Conservation (phyloP, 2,329 filamentous ascomycete species). For the Cytospora piceicola region DNA sequence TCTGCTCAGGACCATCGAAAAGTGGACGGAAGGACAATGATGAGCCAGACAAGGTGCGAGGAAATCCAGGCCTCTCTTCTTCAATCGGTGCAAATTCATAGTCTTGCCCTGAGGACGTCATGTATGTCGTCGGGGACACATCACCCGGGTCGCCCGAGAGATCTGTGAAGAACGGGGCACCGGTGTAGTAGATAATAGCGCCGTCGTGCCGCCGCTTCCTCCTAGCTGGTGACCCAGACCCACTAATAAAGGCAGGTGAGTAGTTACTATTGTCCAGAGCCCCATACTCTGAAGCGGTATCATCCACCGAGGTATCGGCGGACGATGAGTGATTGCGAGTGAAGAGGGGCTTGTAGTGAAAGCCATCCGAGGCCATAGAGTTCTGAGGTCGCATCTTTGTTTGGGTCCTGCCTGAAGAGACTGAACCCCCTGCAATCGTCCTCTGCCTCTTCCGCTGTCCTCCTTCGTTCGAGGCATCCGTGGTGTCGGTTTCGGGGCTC, state of each 20-base stretch:
- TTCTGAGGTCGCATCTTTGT: constrained; percentile 46
- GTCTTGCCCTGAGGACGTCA: constrained; percentile 51
- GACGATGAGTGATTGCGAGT: constrained; percentile 53
- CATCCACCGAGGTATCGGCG: constrained; percentile 52
- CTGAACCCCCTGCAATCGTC: constrained; percentile 43
- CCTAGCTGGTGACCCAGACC: constrained; percentile 51
- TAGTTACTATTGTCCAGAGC: constrained; percentile 53
- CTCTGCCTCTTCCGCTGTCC: constrained; percentile 52
- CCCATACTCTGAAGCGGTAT: constrained; percentile 49
- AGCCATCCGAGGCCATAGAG: constrained; percentile 48
- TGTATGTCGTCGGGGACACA: constrained; percentile 51
- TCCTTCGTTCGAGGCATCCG: constrained; percentile 47
- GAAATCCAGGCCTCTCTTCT: constrained; percentile 36
- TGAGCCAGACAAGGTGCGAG: constrained; percentile 56
- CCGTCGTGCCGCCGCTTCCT: constrained; percentile 65
- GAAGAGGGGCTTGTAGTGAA: constrained; percentile 69
- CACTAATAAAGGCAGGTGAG: constrained; percentile 52
- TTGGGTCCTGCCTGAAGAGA: constrained; percentile 42
- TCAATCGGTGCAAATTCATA: constrained; percentile 35
- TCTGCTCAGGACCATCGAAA: constrained; percentile 42
- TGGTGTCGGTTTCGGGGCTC: constrained; percentile 55
- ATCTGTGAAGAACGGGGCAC: constrained; percentile 80
- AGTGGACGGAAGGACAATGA: constrained; percentile 54
- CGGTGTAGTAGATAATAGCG: constrained; percentile 82
- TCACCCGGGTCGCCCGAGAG: constrained; percentile 68